These are phyloP conservation scores for Ophiosphaerella narmari DNA, from an alignment of 2,329 filamentous ascomycete species.

Conservation along the genomic window DNA sequence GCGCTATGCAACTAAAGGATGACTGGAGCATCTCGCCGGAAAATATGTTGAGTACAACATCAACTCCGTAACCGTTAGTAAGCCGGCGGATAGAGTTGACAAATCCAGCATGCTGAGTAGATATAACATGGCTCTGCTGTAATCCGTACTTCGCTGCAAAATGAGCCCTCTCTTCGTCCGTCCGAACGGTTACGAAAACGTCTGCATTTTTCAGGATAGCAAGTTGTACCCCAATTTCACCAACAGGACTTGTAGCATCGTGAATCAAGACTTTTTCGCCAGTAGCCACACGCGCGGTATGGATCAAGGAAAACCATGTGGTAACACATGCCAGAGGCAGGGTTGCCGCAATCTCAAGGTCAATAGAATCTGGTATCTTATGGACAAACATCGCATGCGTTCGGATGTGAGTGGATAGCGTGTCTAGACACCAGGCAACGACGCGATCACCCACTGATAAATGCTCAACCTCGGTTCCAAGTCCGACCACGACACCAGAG, in stretches of 20 bases:
- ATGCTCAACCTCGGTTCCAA: constrained; percentile 10
- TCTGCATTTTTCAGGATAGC: constrained; percentile 22
- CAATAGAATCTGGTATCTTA: constrained; percentile 11
- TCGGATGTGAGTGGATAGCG: constrained; percentile 7
- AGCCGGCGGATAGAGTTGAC: constrained; percentile 7
- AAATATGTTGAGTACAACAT: constrained; percentile 36
- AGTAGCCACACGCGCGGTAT: constrained; percentile 13
- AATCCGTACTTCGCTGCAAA: constrained; percentile 11
- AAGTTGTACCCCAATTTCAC: constrained; percentile 15
- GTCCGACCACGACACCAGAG: constrained; percentile 16
- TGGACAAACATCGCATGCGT: constrained; percentile 4
- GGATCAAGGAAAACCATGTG: constrained; percentile 16
- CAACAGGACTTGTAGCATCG: constrained; percentile 16
- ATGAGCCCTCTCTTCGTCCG: constrained; percentile 12
- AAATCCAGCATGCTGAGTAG: constrained; percentile 26
- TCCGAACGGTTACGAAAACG: constrained; percentile 31
- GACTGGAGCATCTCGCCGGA: constrained; percentile 36
- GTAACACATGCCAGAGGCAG: constrained; percentile 22
- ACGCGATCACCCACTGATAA: constrained; percentile 26
- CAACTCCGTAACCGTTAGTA: constrained; percentile 33
- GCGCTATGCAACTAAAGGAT: constrained; percentile 53
- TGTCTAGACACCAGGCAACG: constrained; percentile 3
- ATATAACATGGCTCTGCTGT: constrained; percentile 30
- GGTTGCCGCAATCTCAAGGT: constrained; percentile 22
- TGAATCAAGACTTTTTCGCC: constrained; percentile 37